Conservation (phyloP, 139 green algal genomes). For the Chloropicon primus region DNA sequence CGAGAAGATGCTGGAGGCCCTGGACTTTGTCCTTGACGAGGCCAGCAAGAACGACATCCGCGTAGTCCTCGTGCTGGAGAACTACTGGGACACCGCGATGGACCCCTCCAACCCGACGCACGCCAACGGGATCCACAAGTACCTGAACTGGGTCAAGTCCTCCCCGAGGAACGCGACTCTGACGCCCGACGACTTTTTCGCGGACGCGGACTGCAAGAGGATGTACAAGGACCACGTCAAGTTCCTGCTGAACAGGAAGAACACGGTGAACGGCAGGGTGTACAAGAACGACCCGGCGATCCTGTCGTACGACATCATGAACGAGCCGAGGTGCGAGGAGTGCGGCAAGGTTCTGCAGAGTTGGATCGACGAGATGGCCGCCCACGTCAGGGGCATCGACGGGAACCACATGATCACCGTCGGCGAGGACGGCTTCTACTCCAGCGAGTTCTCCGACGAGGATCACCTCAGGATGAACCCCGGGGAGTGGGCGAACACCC, state of each 20-base stretch:
- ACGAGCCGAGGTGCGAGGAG: constrained; percentile 2
- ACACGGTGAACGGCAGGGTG: constrained; percentile 7
- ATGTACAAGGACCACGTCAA: constrained; percentile 20
- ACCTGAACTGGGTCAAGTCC: background rate
- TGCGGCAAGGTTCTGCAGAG: constrained; percentile 21
- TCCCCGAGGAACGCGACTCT: background rate
- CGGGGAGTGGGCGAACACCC: constrained; percentile 30
- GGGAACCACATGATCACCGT: constrained; percentile 47
- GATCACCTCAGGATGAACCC: constrained; percentile 18
- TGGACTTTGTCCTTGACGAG: background rate
- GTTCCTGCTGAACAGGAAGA: constrained; percentile 6
- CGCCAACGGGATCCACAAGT: background rate
- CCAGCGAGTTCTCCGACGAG: background rate
- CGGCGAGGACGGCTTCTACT: constrained; percentile 50
- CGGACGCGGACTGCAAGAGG: constrained; percentile 4
- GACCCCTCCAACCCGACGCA: background rate
- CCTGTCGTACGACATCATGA: constrained; percentile 10
- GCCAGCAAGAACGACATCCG: background rate
- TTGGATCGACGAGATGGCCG: constrained; percentile 27
- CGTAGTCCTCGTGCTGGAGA: background rate
- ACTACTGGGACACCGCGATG: background rate
- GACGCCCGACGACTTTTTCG: constrained; percentile 6
- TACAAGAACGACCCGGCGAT: constrained; percentile 7
- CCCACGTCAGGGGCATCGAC: constrained; percentile 29
- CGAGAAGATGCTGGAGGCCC: background rate